Percentiles rank a stretch among this genome's conserved stretches.
phyloP scores from a whole-genome alignment of 192 early-diverging fungal genomes.

The Glomus cerebriforme region DNA sequence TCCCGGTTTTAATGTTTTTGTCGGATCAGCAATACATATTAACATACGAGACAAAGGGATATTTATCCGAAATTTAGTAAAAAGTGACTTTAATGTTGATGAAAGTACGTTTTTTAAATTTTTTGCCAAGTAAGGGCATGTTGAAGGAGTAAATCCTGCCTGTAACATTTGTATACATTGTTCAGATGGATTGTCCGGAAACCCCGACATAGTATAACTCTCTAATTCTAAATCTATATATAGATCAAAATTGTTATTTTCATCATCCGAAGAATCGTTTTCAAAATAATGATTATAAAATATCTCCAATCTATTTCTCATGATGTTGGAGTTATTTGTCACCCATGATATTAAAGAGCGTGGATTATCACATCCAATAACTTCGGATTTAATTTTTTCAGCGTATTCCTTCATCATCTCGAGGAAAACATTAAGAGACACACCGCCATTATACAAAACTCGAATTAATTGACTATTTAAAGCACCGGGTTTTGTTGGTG shows the following conservation, averaged over 20 bases:
- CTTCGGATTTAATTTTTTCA: conserved; percentile 10
- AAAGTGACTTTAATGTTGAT: conserved; percentile 14
- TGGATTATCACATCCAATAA: conserved; percentile 28
- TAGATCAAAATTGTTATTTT: background rate
- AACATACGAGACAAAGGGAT: conserved; percentile 34
- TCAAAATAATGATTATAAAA: background rate
- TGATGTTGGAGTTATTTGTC: background rate
- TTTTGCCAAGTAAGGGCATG: conserved; percentile 36
- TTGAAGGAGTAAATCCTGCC: conserved; percentile 38
- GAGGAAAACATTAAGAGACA: conserved; percentile 26
- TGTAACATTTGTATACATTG: conserved; percentile 33
- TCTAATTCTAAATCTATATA: background rate
- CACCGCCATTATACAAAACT: conserved; percentile 34
- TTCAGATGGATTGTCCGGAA: conserved; percentile 30
- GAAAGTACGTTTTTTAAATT: conserved; percentile 31
- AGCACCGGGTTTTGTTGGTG: conserved; percentile 28
- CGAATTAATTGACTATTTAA: conserved; percentile 42
- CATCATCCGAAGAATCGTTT: background rate
- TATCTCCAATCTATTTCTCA: conserved; percentile 31
- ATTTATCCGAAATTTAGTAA: conserved; percentile 36
- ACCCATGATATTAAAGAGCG: conserved; percentile 35
- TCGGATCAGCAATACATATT: conserved; percentile 42
- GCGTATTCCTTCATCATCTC: conserved; percentile 38
- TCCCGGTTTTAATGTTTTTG: conserved; percentile 29
- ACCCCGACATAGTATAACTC: conserved; percentile 27